Conservation (phyloP, 2,329 filamentous ascomycete genomes). For the Pseudogymnoascus pannorum region DNA sequence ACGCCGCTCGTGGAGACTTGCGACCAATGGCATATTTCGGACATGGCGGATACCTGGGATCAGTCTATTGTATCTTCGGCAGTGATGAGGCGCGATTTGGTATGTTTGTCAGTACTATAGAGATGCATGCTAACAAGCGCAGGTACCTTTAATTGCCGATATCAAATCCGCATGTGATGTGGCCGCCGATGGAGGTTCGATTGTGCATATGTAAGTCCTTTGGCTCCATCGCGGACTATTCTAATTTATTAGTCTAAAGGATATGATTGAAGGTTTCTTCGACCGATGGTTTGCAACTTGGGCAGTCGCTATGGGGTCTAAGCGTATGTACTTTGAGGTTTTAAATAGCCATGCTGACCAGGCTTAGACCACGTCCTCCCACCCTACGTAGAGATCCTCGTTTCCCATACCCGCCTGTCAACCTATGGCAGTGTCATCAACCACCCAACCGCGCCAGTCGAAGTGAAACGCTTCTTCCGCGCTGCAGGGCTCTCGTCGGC, state of each 20-base stretch:
- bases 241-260: slow-evolving; percentile 38
- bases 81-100: slow-evolving; percentile 59
- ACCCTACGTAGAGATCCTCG: slow-evolving; percentile 67
- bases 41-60: slow-evolving; percentile 58
- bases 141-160: slow-evolving; percentile 49
- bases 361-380: slow-evolving; percentile 48
- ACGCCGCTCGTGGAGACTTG: slow-evolving; percentile 60
- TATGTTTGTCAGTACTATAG: slow-evolving; percentile 28
- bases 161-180: slow-evolving; percentile 54
- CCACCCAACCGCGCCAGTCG: slow-evolving; percentile 61
- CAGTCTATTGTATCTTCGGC: slow-evolving; percentile 66
- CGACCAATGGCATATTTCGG: slow-evolving; percentile 60
- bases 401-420: slow-evolving; percentile 66
- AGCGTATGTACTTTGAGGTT: slow-evolving; percentile 33
- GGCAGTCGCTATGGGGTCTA: slow-evolving; percentile 48
- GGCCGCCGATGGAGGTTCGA: slow-evolving; percentile 45
- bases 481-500: slow-evolving; percentile 64
- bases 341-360: not conserved
- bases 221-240: slow-evolving; percentile 15
- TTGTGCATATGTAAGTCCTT: slow-evolving; percentile 43
- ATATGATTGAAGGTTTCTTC: slow-evolving; percentile 58
- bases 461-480: slow-evolving; percentile 66
- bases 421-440: slow-evolving; percentile 70
- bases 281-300: slow-evolving; percentile 58
- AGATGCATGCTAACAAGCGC: slow-evolving; percentile 1